phyloP scores from a whole-genome alignment of 2,329 filamentous ascomycete species.

The Colletotrichum costaricense region DNA sequence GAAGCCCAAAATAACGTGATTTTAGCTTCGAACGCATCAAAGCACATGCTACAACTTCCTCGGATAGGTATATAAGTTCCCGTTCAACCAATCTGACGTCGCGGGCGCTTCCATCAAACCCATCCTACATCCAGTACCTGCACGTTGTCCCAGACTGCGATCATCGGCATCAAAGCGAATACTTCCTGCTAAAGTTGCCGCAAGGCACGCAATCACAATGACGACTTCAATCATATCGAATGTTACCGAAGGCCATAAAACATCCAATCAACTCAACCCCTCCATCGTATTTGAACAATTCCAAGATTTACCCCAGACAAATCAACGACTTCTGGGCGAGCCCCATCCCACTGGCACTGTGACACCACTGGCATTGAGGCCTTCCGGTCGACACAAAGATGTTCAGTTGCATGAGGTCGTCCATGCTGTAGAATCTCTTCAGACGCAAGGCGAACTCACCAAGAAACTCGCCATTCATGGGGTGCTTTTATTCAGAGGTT shows the following conservation, averaged over 20 bases:
- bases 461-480: constrained; percentile 56
- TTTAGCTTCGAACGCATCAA: background rate
- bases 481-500: constrained; percentile 56
- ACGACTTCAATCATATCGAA: background rate
- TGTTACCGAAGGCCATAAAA: background rate
- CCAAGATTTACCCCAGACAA: background rate
- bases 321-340: constrained; percentile 1
- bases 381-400: background rate
- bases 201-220: background rate
- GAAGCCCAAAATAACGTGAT: constrained; percentile 5
- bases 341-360: background rate
- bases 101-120: background rate
- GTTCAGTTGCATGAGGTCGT: background rate
- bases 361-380: background rate
- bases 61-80: background rate
- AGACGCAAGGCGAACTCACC: constrained; percentile 42
- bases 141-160: background rate
- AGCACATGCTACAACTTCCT: background rate
- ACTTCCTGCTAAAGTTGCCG: background rate
- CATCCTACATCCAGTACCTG: background rate
- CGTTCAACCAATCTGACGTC: too few species aligned
- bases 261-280: background rate
- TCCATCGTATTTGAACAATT: background rate
- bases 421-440: constrained; percentile 1
- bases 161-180: background rate